Conservation (phyloP, 1,139 yeast genomes). For the Tardiomyces blankii region DNA sequence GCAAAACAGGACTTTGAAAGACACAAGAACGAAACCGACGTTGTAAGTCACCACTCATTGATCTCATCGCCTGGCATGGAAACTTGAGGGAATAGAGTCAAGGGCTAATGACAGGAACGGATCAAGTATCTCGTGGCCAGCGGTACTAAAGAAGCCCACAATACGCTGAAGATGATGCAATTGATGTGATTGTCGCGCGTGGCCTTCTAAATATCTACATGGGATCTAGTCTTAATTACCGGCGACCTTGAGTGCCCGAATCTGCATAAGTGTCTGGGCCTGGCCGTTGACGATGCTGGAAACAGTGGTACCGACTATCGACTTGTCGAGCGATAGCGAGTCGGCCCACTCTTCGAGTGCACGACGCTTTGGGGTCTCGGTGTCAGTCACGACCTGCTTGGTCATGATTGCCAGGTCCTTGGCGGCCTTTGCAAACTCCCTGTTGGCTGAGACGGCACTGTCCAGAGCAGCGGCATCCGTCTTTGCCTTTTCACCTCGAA, state of each 20-base stretch:
- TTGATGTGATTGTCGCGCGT: background rate
- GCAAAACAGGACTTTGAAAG: conserved; percentile 26
- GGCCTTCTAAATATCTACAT: background rate
- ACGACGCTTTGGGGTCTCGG: background rate
- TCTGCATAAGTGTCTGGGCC: background rate
- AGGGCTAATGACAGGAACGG: conserved; percentile 11
- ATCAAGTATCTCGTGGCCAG: conserved; percentile 24
- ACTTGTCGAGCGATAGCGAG: background rate
- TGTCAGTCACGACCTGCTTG: background rate
- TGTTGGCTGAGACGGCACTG: background rate
- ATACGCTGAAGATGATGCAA: conserved; percentile 17
- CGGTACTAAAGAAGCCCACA: conserved; percentile 25
- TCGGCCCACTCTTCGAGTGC: background rate
- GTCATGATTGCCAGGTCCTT: background rate
- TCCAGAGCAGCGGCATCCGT: background rate
- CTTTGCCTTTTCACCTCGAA: background rate
- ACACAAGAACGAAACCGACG: conserved; percentile 20
- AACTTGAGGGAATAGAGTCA: no score
- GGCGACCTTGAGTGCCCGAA: background rate
- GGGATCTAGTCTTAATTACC: background rate
- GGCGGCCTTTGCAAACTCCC: background rate
- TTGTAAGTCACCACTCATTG: background rate
- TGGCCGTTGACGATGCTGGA: background rate
- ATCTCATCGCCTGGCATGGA: no score
- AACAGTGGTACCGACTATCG: background rate